Conservation (phyloP, 1,284 basidiomycete species). For the Ceratobasidium sp. region DNA sequence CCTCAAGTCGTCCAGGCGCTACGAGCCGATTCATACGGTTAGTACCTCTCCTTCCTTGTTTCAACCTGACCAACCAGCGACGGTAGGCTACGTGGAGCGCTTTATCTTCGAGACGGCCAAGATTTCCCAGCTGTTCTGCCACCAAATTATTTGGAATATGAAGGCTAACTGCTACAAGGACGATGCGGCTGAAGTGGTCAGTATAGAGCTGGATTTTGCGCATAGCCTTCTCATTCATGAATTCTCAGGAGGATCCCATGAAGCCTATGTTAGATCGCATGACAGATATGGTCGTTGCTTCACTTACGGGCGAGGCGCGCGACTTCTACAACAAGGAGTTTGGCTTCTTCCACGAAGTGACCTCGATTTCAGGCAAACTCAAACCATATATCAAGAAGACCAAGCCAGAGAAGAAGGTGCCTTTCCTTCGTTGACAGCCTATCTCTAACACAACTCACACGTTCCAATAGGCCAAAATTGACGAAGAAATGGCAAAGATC, state of each 20-base stretch:
- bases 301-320: slow-evolving; percentile 90
- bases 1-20: slow-evolving; percentile 98
- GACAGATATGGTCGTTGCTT: slow-evolving; percentile 82
- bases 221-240: neutral
- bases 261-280: slow-evolving; percentile 94
- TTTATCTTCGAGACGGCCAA: slow-evolving; percentile 99
- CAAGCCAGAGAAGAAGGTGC: slow-evolving; percentile 96
- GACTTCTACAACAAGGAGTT: slow-evolving; percentile 97
- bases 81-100: slow-evolving; percentile 83
- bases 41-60: slow-evolving; percentile 46
- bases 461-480: slow-evolving; percentile 86
- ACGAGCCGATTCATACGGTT: slow-evolving; percentile 86
- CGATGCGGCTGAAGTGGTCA: slow-evolving; percentile 82
- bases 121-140: slow-evolving; percentile 98
- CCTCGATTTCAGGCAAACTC: slow-evolving; percentile 96
- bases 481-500: slow-evolving; percentile 99
- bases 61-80: neutral
- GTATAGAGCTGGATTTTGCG: slow-evolving; percentile 49
- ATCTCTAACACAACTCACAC: neutral
- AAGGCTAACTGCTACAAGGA: slow-evolving; percentile 97
- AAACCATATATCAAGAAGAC: slow-evolving; percentile 97
- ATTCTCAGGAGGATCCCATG: slow-evolving; percentile 85
- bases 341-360: slow-evolving; percentile 95
- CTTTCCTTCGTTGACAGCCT: neutral
- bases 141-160: slow-evolving; percentile 99